Conservation (phyloP, 768 basidiomycete species). For the Atractiella rhizophila region DNA sequence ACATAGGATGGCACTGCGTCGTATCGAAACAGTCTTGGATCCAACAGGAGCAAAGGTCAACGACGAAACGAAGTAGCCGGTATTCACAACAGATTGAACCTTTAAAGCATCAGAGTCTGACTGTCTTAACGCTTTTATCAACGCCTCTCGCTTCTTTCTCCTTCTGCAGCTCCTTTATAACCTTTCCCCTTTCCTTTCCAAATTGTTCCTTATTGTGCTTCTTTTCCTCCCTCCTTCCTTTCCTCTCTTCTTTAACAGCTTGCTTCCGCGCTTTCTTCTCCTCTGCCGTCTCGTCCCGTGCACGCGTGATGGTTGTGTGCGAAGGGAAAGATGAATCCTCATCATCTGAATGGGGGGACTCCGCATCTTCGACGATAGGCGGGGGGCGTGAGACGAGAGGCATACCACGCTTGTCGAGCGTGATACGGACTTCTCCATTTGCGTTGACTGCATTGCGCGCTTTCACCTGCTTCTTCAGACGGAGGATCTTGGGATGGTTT, state of each 20-base stretch:
- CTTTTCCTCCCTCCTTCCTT: slow-evolving; percentile 25
- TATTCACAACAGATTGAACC: too few species aligned
- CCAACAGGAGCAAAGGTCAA: too few species aligned
- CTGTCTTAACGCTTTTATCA: too few species aligned
- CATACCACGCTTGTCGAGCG: too few species aligned
- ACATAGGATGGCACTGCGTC: too few species aligned
- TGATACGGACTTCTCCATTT: slow-evolving; percentile 10
- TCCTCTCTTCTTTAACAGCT: slow-evolving; percentile 26
- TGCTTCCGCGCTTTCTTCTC: slow-evolving; percentile 26
- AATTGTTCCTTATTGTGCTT: slow-evolving; percentile 26
- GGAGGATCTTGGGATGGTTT: slow-evolving; percentile 78
- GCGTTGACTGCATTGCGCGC: not conserved
- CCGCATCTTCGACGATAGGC: slow-evolving; percentile 16
- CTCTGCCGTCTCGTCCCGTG: slow-evolving; percentile 40
- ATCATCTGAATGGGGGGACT: slow-evolving; percentile 19
- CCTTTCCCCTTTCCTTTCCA: slow-evolving; percentile 22
- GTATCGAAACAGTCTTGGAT: too few species aligned
- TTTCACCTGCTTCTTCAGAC: slow-evolving; percentile 27
- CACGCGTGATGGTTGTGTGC: slow-evolving; percentile 34
- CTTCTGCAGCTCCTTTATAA: slow-evolving; percentile 16
- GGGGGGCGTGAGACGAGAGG: too few species aligned
- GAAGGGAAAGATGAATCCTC: slow-evolving; percentile 13
- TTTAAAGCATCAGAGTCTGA: too few species aligned
- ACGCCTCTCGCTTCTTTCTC: slow-evolving; percentile 10
- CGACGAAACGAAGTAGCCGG: too few species aligned